Percentiles rank a stretch among this genome's conserved stretches.
phyloP scores from a whole-genome alignment of 2,329 filamentous ascomycete genomes.

The Chaetomium globosum region DNA sequence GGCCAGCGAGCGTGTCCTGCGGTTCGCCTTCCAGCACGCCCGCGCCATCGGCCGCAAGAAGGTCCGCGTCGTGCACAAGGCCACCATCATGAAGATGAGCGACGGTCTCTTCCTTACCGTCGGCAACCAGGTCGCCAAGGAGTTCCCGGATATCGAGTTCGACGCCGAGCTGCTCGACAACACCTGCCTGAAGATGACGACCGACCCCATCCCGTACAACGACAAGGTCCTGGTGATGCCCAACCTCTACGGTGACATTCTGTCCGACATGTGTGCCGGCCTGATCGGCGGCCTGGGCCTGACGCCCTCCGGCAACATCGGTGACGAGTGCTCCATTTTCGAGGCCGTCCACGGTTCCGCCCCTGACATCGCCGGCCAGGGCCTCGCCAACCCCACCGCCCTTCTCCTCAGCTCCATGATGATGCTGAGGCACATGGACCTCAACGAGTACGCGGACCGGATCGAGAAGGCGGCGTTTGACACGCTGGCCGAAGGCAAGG shows the following conservation, averaged over 20 bases:
- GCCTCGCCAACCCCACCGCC: slow-evolving; percentile 94
- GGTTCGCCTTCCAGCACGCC: slow-evolving; percentile 98
- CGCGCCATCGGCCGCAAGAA: slow-evolving; percentile 91
- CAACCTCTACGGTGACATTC: slow-evolving; percentile 99
- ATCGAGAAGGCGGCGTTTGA: slow-evolving; percentile 96
- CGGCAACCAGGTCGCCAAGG: slow-evolving; percentile 83
- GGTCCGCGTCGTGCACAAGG: slow-evolving; percentile 98
- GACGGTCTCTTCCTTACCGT: slow-evolving; percentile 96
- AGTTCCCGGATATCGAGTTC: slow-evolving; percentile 94
- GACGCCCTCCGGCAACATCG: slow-evolving; percentile 97
- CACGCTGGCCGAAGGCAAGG: slow-evolving; percentile 93
- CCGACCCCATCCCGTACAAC: slow-evolving; percentile 94
- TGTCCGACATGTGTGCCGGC: slow-evolving; percentile 99
- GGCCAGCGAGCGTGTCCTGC: slow-evolving; percentile 91
- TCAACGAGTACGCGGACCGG: slow-evolving; percentile 77
- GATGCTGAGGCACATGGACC: slow-evolving; percentile 99
- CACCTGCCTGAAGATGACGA: slow-evolving; percentile 98
- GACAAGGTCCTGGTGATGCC: slow-evolving; percentile 98
- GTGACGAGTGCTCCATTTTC: slow-evolving; percentile 99
- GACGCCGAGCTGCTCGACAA: slow-evolving; percentile 98
- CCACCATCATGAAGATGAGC: slow-evolving; percentile 99
- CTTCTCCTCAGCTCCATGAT: slow-evolving; percentile 95
- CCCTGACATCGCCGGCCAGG: slow-evolving; percentile 94
- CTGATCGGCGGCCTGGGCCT: slow-evolving; percentile 96
- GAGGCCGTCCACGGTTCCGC: slow-evolving; percentile 98